A percentile compares a stretch with the other conserved stretches of the same genome.
Evolutionary conservation across 2,329 filamentous ascomycete genomes (phyloP).

Genomic region (Xylariomycetidae sp.): DNA sequence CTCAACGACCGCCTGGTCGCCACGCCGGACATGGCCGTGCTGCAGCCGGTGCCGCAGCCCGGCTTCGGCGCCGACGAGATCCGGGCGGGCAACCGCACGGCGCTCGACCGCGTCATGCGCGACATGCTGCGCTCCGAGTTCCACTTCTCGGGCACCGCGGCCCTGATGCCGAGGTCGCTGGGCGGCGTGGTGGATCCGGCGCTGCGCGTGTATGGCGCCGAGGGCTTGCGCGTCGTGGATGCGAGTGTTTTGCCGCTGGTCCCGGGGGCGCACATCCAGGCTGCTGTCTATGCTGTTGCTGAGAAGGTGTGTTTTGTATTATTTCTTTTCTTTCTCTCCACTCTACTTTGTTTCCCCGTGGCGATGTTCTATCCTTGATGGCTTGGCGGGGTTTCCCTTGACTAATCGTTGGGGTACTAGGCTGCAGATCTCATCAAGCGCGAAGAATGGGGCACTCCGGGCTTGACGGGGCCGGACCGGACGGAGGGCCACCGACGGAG

Average conservation of each 20-base stretch:
- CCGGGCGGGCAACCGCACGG: slow-evolving; percentile 18
- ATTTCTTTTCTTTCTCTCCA: not conserved
- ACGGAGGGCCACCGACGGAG: no score
- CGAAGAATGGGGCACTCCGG: slow-evolving; percentile 8
- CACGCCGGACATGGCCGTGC: slow-evolving; percentile 18
- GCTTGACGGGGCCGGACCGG: no score
- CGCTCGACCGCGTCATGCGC: slow-evolving; percentile 16
- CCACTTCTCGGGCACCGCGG: slow-evolving; percentile 36
- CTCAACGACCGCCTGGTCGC: slow-evolving; percentile 22
- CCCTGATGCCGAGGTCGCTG: slow-evolving; percentile 37
- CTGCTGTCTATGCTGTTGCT: slow-evolving; percentile 22
- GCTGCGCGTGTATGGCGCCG: slow-evolving; percentile 38
- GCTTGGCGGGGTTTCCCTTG: not conserved
- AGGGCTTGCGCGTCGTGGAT: slow-evolving; percentile 40
- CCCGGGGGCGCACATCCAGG: slow-evolving; percentile 31
- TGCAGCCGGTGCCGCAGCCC: slow-evolving; percentile 16
- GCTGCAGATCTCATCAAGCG: slow-evolving; percentile 43
- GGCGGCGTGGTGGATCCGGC: slow-evolving; percentile 40
- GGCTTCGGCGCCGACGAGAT: slow-evolving; percentile 14
- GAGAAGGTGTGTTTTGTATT: slow-evolving; percentile 30
- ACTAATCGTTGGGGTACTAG: slow-evolving; percentile 17
- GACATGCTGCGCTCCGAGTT: slow-evolving; percentile 34
- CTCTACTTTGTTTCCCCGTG: not conserved
- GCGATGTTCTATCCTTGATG: no score
- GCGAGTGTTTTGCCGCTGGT: slow-evolving; percentile 40